Base-by-base conservation (phyloP, 2,329 filamentous ascomycete species). In the Aspergillus bombycis region DNA sequence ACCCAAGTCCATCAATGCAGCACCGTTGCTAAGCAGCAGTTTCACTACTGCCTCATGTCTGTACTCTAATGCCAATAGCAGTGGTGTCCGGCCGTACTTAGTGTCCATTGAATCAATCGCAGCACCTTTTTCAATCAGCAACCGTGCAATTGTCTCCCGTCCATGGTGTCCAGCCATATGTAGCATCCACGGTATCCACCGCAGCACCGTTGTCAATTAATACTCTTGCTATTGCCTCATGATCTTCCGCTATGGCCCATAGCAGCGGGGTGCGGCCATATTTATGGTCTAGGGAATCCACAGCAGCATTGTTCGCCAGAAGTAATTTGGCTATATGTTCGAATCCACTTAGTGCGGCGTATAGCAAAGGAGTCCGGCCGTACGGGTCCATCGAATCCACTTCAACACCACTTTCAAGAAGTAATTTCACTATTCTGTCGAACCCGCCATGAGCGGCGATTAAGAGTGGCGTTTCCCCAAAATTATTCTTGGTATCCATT, bases 251-350 rank as follows among this genome's bases (percentile, higher is more conserved):
- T 12, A 50, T 34, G 10, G 62, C 65, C 65, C 58, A 67, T 23
- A 41, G 57, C 21, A 67, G 41, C 26, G 62, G 48, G 30, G 64
- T 67, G 45, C 56, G 34, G 26, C 57, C 45, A 28, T 26, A 48
- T 45, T 23, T 30, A 23, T 21, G 34, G 4, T 58, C 57, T 4
- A 26, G 5, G 3, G 45, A 6, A 5, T 57, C 59, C 21, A 61
- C 34, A 23, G 21, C 3, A n/a, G 59, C 59, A 36, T 53, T 50
- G 12, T 50, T 48, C 2, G 41, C 30, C 10, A 59, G 28, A n/a
- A 63, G n/a, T 43, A 28, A 7, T 23, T 26, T 32, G 3, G 32
- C 43, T 11, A 63, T 21, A 12, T 8, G 28, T 28, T 57, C 36
- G 21, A 43, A 34, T 7, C 45, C 46, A 46, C 21, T 28, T 11